Percentiles rank a stretch among this genome's conserved stretches.
These are phyloP conservation scores for Pascua sp. DNA, from an alignment of 1,284 basidiomycete species.

Conservation along the genomic window DNA sequence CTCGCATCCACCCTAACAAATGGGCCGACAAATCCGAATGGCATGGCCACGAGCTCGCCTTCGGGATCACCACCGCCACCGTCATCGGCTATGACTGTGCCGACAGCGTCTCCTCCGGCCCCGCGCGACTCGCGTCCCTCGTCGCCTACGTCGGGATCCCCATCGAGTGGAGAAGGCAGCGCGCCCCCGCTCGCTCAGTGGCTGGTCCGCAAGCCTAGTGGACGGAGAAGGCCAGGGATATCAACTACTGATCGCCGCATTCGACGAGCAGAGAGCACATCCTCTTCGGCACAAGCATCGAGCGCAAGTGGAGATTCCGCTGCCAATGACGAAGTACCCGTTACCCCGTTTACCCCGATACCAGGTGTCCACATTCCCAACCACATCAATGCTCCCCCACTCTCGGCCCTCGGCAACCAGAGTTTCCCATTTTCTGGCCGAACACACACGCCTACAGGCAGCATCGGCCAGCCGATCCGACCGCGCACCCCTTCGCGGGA, in stretches of 20 bases:
- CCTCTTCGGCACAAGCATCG: background rate
- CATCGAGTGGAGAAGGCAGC: background rate
- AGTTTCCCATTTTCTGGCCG: background rate
- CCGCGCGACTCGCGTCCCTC: background rate
- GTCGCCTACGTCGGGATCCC: background rate
- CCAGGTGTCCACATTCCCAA: background rate
- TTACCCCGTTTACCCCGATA: background rate
- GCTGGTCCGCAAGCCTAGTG: conserved; percentile 15
- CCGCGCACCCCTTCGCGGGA: conserved; percentile 6
- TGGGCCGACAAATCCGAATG: too few relatives aligned
- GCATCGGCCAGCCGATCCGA: background rate
- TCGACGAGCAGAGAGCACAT: background rate
- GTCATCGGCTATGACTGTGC: background rate
- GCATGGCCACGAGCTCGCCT: too few relatives aligned
- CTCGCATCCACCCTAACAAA: too few relatives aligned
- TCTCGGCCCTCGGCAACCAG: background rate
- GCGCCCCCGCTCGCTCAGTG: conserved; percentile 7
- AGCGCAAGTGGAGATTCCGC: background rate
- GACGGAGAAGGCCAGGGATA: background rate
- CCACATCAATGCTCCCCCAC: background rate
- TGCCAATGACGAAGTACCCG: background rate
- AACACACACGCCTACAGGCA: background rate
- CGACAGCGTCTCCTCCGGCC: background rate
- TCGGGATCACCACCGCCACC: background rate
- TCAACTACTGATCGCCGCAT: background rate